Evolutionary conservation across 495 filamentous ascomycete genomes (phyloP), one percentile per base, ranked within the genome.

Genomic region (Hypoxylon crocopeplum): DNA sequence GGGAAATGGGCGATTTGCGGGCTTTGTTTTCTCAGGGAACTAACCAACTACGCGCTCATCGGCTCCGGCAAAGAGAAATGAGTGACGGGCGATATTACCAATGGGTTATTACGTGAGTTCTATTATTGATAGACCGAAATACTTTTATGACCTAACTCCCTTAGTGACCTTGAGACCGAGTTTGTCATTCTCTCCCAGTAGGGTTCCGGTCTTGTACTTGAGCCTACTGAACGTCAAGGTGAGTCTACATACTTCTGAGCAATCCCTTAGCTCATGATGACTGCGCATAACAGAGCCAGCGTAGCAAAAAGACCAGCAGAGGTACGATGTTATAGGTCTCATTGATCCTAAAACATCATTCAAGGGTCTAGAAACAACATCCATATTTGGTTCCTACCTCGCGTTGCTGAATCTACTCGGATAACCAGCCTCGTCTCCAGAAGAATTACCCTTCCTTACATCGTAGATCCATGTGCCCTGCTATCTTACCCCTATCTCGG

Each of bases 141-240:
- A 45, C 29, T 60, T 61, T 29, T 59, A 63, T 65, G 65, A 55
- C 68, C 68, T 70, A 70, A 70, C 68, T 66, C 64, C 64, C 64
- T 66, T 70, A 70, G 68, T 68, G 48, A 49, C 46, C 50, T 59
- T 56, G 45, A 56, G 41, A 62, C 34, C 57, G 56, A 48, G 12
- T 8, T 34, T 42, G n/a, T n/a, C n/a, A n/a, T n/a, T 39, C 37
- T 46, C 51, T 53, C 29, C 34, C 32, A 33, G 22, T 27, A 21
- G 25, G 42, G 34, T 25, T 29, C 6, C 38, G 44, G 38, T 24
- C 27, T 42, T 21, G 24, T 12, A 46, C 25, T 33, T 6, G 15
- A 34, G 21, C 27, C 47, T 21, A 29, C 21, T 41, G 7, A 7
- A 13, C 27, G 44, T 39, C 13, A 47, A 59, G 61, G 61, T 64